phyloP scores from a whole-genome alignment of 768 basidiomycete genomes.

The Sporobolomyces pararoseus region DNA sequence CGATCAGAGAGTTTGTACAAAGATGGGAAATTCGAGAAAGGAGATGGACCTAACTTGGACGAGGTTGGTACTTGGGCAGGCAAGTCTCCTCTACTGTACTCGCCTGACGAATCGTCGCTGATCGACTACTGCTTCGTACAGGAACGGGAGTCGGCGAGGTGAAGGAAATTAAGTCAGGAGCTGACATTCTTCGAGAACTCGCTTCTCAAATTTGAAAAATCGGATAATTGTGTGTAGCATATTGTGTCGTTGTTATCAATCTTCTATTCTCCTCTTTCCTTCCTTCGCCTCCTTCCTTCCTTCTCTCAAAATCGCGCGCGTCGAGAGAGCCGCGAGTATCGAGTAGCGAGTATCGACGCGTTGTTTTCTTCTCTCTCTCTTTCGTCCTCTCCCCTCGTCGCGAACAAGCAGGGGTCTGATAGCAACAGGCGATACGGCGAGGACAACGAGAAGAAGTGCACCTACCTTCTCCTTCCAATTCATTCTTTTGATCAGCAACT shows the following conservation, averaged over 20 bases:
- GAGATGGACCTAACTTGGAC: conserved; percentile 54
- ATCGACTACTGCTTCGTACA: neutral
- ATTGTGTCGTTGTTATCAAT: too few relatives aligned
- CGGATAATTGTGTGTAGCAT: too few relatives aligned
- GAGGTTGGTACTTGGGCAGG: conserved; percentile 68
- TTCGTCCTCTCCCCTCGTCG: neutral
- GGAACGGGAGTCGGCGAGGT: conserved; percentile 60
- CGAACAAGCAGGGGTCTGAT: too few relatives aligned
- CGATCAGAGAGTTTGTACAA: conserved; percentile 58
- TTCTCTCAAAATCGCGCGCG: too few relatives aligned
- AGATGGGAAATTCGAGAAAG: conserved; percentile 54
- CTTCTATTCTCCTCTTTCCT: too few relatives aligned
- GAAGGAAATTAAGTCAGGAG: conserved; percentile 51
- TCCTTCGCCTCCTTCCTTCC: too few relatives aligned
- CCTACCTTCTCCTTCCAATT: too few relatives aligned
- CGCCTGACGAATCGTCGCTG: neutral
- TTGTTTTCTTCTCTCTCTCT: neutral
- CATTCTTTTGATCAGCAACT: neutral
- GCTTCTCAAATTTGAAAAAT: conserved; percentile 1
- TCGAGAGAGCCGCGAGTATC: too few relatives aligned
- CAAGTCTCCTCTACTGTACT: neutral
- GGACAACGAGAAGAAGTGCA: too few relatives aligned
- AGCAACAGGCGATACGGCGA: too few relatives aligned
- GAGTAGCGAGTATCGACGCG: neutral
- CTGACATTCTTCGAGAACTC: conserved; percentile 12